Conservation (phyloP, 441 rosid genomes). For the Syzygium malaccense region DNA sequence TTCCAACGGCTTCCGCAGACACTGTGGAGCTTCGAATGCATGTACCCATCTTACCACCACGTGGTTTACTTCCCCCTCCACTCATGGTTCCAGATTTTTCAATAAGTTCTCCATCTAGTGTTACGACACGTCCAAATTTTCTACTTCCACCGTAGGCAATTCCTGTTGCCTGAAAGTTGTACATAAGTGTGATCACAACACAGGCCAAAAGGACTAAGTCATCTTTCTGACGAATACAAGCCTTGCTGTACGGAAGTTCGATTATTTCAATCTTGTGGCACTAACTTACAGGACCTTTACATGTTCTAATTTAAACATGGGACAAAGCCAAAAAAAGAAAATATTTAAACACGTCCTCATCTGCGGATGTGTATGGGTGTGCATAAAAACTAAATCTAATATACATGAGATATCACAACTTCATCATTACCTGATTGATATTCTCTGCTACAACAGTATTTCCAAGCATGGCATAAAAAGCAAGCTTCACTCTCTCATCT, state of each 20-base stretch:
- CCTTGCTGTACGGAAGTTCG: not conserved
- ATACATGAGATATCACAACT: not conserved
- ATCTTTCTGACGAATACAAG: not conserved
- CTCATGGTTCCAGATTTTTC: constrained; percentile 98
- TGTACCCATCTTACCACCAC: constrained; percentile 97
- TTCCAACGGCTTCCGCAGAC: constrained; percentile 55
- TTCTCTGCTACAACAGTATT: constrained; percentile 82
- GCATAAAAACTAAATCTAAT: not conserved
- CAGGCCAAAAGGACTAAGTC: not conserved
- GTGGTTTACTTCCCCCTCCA: constrained; percentile 95
- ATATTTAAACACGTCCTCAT: not conserved
- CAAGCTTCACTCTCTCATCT: constrained; percentile 91
- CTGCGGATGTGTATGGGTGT: not conserved
- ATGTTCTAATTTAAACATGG: not conserved
- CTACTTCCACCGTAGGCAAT: constrained; percentile 76
- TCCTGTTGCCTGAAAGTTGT: constrained; percentile 59
- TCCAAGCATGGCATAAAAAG: constrained; percentile 80
- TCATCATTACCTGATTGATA: constrained; percentile 69
- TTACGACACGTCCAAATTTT: constrained; percentile 87
- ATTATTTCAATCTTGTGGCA: not conserved
- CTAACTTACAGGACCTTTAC: not conserved
- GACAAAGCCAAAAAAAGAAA: not conserved
- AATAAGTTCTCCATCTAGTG: constrained; percentile 91
- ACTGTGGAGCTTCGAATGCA: constrained; percentile 74
- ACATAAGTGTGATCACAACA: not conserved